These are phyloP conservation scores for Eutrema salsugineum DNA, from an alignment of 441 rosid species.

Conservation along the genomic window DNA sequence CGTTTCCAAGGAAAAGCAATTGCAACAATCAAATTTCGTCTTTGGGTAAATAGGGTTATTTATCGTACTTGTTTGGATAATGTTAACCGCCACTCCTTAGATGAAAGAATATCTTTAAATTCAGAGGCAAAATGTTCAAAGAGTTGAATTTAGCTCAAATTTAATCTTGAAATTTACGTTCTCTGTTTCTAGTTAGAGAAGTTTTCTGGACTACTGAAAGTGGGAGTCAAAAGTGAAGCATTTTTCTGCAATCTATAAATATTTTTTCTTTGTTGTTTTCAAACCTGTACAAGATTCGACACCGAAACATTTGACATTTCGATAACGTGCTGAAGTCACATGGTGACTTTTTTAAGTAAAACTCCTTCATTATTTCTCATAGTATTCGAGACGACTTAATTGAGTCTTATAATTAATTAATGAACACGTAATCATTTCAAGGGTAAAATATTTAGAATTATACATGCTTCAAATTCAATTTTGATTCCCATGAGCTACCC, in stretches of 20 bases:
- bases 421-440: not conserved
- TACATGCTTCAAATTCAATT: not conserved
- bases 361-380: not conserved
- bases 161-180: not conserved
- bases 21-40: not conserved
- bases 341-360: slow-evolving; percentile 15
- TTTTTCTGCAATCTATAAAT: not conserved
- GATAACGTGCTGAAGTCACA: slow-evolving; percentile 20
- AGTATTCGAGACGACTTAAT: slow-evolving; percentile 11
- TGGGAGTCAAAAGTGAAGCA: not conserved
- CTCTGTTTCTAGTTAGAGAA: not conserved
- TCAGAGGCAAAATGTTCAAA: slow-evolving; percentile 1
- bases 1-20: not conserved
- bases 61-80: not conserved
- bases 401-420: not conserved
- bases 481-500: not conserved
- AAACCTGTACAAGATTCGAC: slow-evolving; percentile 21
- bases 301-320: slow-evolving; percentile 32
- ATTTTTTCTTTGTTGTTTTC: not conserved
- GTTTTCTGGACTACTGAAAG: not conserved
- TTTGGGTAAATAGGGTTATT: no score
- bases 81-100: no score
- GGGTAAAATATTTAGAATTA: not conserved
- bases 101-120: no score
- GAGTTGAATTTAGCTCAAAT: not conserved